A percentile compares a stretch with the other conserved stretches of the same genome.
Evolutionary conservation across 2,329 filamentous ascomycete genomes (phyloP).

Genomic region (Dendryphion nanum): DNA sequence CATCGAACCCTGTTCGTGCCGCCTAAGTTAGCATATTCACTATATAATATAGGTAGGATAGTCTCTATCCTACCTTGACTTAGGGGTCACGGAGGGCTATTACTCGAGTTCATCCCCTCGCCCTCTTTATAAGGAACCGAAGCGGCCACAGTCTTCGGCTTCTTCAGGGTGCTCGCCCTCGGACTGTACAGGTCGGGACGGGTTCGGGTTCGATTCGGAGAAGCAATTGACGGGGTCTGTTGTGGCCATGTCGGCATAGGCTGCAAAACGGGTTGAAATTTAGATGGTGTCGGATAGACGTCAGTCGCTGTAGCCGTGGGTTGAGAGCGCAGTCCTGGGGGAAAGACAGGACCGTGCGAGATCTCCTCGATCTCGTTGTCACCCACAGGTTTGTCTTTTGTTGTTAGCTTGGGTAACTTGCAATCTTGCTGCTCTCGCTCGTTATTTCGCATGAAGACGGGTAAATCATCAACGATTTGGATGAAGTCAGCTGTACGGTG

Average conservation of each 20-base stretch:
- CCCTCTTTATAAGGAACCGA: no score
- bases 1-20: no score
- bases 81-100: slow-evolving; percentile 16
- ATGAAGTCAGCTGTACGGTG: neutral
- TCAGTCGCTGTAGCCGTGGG: no score
- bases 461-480: neutral
- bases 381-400: neutral
- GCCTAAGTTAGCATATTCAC: no score
- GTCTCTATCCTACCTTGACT: slow-evolving; percentile 11
- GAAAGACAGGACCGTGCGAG: neutral
- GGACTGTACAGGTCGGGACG: no score
- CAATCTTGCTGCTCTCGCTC: neutral
- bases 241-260: no score
- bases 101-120: no score
- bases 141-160: neutral
- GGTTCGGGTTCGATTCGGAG: no score
- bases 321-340: neutral
- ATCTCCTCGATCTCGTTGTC: neutral
- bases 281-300: no score
- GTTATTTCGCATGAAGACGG: neutral
- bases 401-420: neutral
- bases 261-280: no score
- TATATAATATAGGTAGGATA: no score
- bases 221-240: no score
- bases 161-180: neutral